A percentile compares a stretch with the other conserved stretches of the same genome.
These are phyloP conservation scores for Candida dendrica DNA, from an alignment of 805 yeast species.

Conservation along the genomic window DNA sequence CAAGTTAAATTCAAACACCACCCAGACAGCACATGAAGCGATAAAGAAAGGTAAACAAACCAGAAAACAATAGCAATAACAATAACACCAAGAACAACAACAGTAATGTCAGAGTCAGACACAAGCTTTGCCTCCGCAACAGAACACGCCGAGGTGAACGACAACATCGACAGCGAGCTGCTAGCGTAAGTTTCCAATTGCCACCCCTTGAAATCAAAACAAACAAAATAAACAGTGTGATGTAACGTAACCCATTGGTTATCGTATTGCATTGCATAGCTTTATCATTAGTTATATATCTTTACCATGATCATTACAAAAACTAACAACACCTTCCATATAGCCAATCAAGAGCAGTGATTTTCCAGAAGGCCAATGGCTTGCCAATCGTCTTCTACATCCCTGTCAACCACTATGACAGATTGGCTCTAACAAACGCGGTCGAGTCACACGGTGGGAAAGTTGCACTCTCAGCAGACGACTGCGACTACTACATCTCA, in stretches of 20 bases:
- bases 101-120: neutral
- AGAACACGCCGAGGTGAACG: neutral
- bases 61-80: neutral
- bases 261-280: too few species aligned
- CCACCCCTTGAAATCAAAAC: neutral
- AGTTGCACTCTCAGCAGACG: conserved; percentile 6
- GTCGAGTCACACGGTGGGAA: conserved; percentile 16
- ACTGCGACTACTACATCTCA: conserved; percentile 12
- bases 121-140: neutral
- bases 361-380: neutral
- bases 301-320: too few species aligned
- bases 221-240: too few species aligned
- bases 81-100: too few species aligned
- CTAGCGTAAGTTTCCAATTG: neutral
- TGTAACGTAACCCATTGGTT: too few species aligned
- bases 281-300: too few species aligned
- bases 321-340: too few species aligned
- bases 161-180: neutral
- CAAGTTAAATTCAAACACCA: neutral
- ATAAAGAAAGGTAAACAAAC: neutral
- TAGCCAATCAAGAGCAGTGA: neutral
- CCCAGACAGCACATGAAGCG: neutral
- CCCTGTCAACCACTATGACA: conserved; percentile 13
- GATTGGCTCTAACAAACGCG: conserved; percentile 6
- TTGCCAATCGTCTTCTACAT: conserved; percentile 14